Evolutionary conservation across 176 grass and related monocot species (phyloP).

Genomic region (Phoenix dactylifera): DNA sequence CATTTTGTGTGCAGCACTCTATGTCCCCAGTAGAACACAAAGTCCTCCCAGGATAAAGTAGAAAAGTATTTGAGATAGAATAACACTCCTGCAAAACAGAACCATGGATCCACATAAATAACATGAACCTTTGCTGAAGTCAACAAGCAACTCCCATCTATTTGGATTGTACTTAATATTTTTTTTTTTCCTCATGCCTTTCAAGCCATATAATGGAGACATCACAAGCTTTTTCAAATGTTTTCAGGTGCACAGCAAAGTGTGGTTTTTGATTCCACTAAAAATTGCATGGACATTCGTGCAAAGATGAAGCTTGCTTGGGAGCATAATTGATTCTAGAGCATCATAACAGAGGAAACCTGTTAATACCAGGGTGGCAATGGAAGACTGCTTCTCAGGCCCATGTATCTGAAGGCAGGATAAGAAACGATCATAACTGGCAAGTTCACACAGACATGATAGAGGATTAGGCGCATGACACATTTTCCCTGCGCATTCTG

Average conservation of each 20-base stretch:
- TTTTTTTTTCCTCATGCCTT: no score
- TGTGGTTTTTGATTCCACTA: no score
- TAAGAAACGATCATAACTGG: slow-evolving; percentile 16
- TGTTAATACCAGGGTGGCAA: slow-evolving; percentile 10
- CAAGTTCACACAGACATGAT: slow-evolving; percentile 11
- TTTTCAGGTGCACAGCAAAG: no score
- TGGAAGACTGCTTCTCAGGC: slow-evolving; percentile 17
- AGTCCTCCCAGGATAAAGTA: slow-evolving; percentile 22
- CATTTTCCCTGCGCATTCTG: slow-evolving; percentile 6
- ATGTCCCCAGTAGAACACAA: slow-evolving; percentile 18
- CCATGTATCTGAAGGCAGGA: slow-evolving; percentile 15
- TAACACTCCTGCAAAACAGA: slow-evolving; percentile 4
- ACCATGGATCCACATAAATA: no score
- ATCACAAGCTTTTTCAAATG: no score
- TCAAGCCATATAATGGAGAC: no score
- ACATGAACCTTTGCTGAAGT: no score
- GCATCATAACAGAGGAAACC: background rate
- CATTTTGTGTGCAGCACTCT: slow-evolving; percentile 18
- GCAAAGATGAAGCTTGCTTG: background rate
- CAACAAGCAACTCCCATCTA: no score
- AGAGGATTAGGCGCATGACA: slow-evolving; percentile 6
- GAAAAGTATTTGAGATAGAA: slow-evolving; percentile 7
- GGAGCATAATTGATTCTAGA: background rate
- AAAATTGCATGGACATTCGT: no score
- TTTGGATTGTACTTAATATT: no score